Base-by-base conservation (phyloP, 495 filamentous ascomycete genomes). In the Talaromyces proteolyticus region DNA sequence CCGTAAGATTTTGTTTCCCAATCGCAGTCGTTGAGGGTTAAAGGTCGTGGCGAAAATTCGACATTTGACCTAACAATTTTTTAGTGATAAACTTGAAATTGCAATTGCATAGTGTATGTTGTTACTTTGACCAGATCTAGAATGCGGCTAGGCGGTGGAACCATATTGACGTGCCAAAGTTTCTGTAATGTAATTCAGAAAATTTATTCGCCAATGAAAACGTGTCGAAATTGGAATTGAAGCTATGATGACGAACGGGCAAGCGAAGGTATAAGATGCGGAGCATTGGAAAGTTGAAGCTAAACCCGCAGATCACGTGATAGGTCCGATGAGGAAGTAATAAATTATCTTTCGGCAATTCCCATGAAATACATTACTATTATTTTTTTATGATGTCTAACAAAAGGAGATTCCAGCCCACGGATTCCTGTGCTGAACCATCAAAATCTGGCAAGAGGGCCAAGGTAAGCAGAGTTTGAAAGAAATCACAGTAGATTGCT, bases 11-110 rank as follows among this genome's bases (percentile, higher is more conserved):
- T 90, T 91, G 72, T 89, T 95, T 53, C 93, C 93, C 39, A 86
- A 77, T 55, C 93, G 86, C 49, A 85, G 64, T 52, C 82, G 68
- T 22, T 85, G 73, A 11, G 93, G 93, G 69, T 98, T 98, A 76
- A 82, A 96, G 42, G 87, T 95, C 21, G 84, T 84, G 42, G 81
- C 82, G 76, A 98, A 98, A 66, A 98, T 83, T 64, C 84, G 81
- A 74, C 87, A 94, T 82, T 89, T 89, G 56, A 81, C 79, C 92
- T 96, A 50, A 38, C 19, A 21, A 41, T 24, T 12, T 4, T 16
- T 25, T 42, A 39, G 53, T 25, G 26, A 20, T 23, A 22, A 42
- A 53, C 20, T 16, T 16, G n/a, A 34, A n/a, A 37, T 16, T 14
- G 7, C 37, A 20, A 36, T 21, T 24, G 8, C 26, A 20, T 18